Evolutionary conservation across 169 alveolate species (phyloP), one percentile per base, ranked within the genome.

Genomic region (Plasmodium falciparum): DNA sequence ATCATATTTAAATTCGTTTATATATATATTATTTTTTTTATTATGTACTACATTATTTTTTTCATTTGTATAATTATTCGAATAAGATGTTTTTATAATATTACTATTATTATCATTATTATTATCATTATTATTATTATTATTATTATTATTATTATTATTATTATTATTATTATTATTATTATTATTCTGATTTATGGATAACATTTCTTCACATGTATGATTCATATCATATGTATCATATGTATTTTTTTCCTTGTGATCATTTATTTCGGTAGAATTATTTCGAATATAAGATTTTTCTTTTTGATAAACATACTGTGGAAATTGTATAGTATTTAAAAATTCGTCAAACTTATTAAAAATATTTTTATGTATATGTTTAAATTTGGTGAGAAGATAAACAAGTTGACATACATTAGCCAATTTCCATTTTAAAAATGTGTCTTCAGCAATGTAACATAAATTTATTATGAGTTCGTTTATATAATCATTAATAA

Each of bases 391-490:
- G 12, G 89, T 39, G 7, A 78, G 59, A 8, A 78, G 15, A 66
- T 78, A 78, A 49, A 78, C 54, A 2, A 78, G 54, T 15, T 78
- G 89, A 29, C 89, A 78, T n/a, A 78, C 39, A 52, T 78, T 78
- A 29, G 89, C 65, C 2, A 76, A 54, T 22, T 78, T 78, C 89
- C 89, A 78, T 13, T 63, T 47, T 20, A 58, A 26, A 63, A 78
- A 78, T 2, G 69, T 39, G 0, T 17, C 50, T 59, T 78, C 73
- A 69, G 67, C 70, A 78, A 66, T 78, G 49, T 26, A n/a, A 6
- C 89, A 78, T 43, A 78, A 45, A n/a, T 15, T 26, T 65, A 24
- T 33, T 13, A 78, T 26, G 72, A 78, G 52, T 66, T 58, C 66
- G 22, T 26, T 47, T n/a, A 78, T 47, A 17, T 45, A 49, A 20